phyloP scores from a whole-genome alignment of 75 land plant species.

The Selaginella tamariscina region DNA sequence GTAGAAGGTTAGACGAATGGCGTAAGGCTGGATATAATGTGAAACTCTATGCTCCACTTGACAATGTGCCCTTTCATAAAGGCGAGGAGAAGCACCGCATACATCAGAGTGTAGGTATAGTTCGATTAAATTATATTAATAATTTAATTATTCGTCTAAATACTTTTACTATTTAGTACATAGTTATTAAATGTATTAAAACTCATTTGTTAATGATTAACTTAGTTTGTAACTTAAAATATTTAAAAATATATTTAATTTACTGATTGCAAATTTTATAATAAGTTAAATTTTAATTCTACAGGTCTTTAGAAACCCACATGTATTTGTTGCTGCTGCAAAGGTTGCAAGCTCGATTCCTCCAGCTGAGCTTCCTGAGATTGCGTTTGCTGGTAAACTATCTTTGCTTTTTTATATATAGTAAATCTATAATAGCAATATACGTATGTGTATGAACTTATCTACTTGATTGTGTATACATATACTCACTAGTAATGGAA shows the following conservation, averaged over 20 bases:
- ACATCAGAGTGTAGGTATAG: constrained; percentile 72
- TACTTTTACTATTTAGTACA: too few species aligned
- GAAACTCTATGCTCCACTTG: constrained; percentile 70
- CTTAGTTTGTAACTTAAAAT: too few species aligned
- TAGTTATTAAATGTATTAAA: too few species aligned
- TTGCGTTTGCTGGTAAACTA: constrained; percentile 95
- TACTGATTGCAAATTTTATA: too few species aligned
- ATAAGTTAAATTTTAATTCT: too few species aligned
- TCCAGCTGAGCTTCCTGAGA: constrained; percentile 67
- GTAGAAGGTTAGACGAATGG: constrained; percentile 65
- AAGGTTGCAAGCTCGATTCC: constrained; percentile 79
- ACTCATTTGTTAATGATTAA: too few species aligned
- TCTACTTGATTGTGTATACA: background rate
- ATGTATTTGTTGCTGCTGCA: constrained; percentile 92
- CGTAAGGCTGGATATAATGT: constrained; percentile 69
- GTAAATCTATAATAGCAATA: background rate
- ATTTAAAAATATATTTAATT: too few species aligned
- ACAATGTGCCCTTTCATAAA: constrained; percentile 69
- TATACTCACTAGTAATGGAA: background rate
- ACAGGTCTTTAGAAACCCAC: constrained; percentile 68
- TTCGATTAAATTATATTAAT: constrained; percentile 13
- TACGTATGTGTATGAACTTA: background rate
- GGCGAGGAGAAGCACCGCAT: constrained; percentile 51
- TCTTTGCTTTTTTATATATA: background rate
- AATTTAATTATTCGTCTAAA: too few species aligned